Conservation (phyloP, 257 asterid species). For the Solanum ossicruentum region DNA sequence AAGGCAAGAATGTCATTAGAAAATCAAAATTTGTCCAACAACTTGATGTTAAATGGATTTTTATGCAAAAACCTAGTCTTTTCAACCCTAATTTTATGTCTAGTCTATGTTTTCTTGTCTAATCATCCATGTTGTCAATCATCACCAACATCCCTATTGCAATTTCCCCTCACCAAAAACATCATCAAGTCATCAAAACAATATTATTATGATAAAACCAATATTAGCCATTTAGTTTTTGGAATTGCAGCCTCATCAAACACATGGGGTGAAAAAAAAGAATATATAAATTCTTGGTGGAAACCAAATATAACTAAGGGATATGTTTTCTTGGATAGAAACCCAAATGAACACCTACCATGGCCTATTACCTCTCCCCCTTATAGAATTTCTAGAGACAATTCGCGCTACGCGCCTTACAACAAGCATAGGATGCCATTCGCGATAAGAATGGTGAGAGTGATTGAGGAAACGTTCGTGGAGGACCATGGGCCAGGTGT, state of each 20-base stretch:
- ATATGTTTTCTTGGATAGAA: slow-evolving; percentile 9
- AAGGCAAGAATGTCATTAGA: background rate
- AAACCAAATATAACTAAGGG: slow-evolving; percentile 16
- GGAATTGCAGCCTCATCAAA: slow-evolving; percentile 16
- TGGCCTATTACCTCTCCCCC: slow-evolving; percentile 17
- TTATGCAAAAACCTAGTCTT: slow-evolving; percentile 19
- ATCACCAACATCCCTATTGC: slow-evolving; percentile 9
- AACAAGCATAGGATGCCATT: background rate
- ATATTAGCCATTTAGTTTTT: slow-evolving; percentile 16
- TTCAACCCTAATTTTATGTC: slow-evolving; percentile 7
- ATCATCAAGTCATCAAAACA: background rate
- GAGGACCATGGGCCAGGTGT: background rate
- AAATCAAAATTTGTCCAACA: background rate
- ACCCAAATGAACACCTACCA: slow-evolving; percentile 10
- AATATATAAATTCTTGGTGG: slow-evolving; percentile 24
- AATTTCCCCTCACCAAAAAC: background rate
- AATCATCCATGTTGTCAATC: slow-evolving; percentile 27
- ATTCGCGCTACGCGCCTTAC: background rate
- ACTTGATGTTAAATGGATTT: background rate
- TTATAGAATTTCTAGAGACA: slow-evolving; percentile 7
- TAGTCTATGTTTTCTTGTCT: slow-evolving; percentile 11
- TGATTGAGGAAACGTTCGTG: slow-evolving; percentile 8
- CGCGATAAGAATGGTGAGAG: slow-evolving; percentile 6
- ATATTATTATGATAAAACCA: background rate
- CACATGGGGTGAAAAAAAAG: slow-evolving; percentile 10